Conservation (phyloP, 805 yeast species). For the Saccharomyces mikatae region DNA sequence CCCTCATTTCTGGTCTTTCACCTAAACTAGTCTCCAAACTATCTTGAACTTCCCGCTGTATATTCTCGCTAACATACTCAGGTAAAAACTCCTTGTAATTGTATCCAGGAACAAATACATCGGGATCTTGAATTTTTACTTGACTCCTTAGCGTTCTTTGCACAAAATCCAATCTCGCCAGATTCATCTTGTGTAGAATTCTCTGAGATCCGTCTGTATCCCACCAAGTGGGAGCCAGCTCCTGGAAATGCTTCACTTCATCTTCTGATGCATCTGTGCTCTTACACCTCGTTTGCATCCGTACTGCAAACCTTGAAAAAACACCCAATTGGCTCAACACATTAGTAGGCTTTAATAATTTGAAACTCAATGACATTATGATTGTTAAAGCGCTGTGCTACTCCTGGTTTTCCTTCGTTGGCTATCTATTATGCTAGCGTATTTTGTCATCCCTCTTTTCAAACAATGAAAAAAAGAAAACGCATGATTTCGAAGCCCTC, state of each 20-base stretch:
- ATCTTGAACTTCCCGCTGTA: constrained; percentile 46
- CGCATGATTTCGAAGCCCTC: neutral
- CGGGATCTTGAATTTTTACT: constrained; percentile 26
- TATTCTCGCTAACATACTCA: constrained; percentile 37
- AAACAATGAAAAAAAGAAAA: neutral
- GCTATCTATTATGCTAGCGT: neutral
- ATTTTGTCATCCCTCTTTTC: neutral
- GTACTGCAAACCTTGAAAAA: neutral
- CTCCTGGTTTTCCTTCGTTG: neutral
- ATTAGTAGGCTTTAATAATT: neutral
- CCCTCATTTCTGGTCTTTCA: constrained; percentile 34
- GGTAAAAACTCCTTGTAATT: constrained; percentile 58
- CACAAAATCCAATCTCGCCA: constrained; percentile 81
- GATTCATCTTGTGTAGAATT: constrained; percentile 89
- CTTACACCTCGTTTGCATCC: neutral
- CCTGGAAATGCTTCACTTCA: constrained; percentile 75
- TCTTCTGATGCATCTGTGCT: constrained; percentile 31
- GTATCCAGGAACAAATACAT: constrained; percentile 72
- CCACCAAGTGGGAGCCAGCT: constrained; percentile 97
- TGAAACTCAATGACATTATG: neutral
- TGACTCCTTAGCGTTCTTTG: constrained; percentile 43
- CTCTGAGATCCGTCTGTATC: constrained; percentile 89
- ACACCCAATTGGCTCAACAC: neutral
- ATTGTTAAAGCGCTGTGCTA: neutral
- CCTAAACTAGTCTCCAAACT: constrained; percentile 27